Base-by-base conservation (phyloP, 371 early-diverging fungal genomes). In the Mycotypha africana region DNA sequence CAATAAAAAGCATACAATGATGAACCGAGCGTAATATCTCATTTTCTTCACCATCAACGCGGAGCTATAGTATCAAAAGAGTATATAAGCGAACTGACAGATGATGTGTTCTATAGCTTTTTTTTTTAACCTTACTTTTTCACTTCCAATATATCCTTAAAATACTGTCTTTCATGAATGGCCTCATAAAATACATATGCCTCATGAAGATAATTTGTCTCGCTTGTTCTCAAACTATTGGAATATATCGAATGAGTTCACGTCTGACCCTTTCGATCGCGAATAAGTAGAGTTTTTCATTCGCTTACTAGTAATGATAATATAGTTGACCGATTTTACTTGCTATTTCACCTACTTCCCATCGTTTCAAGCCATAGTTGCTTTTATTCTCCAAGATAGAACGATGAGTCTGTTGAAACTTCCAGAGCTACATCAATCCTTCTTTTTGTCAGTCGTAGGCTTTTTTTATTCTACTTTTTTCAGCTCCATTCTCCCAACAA, bases 301-400 rank as follows among this genome's bases (percentile, higher is more conserved):
- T n/a, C n/a, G 63, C 76, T 51, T 76, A 85, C 82, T 89, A 89
- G 62, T 88, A 91, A 51, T 89, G 90, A 51, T 91, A 90, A 51
- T 89, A 91, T 11, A 91, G 74, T 49, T 91, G 98, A 3, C 96
- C 98, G 53, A 98, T 95, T 58, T 98, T 98, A 40, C 93, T 93
- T 3, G 97, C 96, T 38, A 95, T 91, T 56, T 98, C 98, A 22
- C 98, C 98, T 44, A 98, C 92, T 62, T 97, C 97, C 88, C 91
- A 93, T 10, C 98, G 84, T 58, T 95, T 94, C 40, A 98, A 65
- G 2, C 93, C 95, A 63, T 95, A 95, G 42, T 87, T 81, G 25
- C 82, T 86, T 32, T 86, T 81, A 58, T 89, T 84, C 60, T 94
- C 97, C 24, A 96, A 62, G 0, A 91, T 67, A 12, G 82, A 61